These are phyloP conservation scores for Penicillium coprophilum DNA, from an alignment of 495 filamentous ascomycete species.

Conservation along the genomic window DNA sequence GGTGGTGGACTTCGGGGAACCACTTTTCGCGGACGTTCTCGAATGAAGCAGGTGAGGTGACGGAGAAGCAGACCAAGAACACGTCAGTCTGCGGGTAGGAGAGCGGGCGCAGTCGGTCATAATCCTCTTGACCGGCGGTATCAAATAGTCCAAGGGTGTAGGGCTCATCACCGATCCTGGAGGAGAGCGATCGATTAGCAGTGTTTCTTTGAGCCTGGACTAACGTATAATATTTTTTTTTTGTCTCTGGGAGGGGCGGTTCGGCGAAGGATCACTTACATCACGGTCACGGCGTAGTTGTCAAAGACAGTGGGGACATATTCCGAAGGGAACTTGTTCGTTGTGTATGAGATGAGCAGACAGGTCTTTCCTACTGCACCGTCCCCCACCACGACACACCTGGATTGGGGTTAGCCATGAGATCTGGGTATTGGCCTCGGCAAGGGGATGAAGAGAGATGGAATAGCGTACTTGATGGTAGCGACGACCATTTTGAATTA, in stretches of 20 bases:
- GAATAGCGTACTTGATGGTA: constrained; percentile 38
- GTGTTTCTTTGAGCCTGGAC: background rate
- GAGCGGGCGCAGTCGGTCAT: constrained; percentile 91
- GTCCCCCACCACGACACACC: constrained; percentile 98
- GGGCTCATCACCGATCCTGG: constrained; percentile 97
- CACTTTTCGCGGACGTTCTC: constrained; percentile 99
- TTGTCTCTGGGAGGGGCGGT: background rate
- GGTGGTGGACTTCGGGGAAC: constrained; percentile 98
- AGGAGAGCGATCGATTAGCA: constrained; percentile 23
- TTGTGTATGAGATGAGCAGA: constrained; percentile 97
- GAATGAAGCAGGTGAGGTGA: constrained; percentile 97
- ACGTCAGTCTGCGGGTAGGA: constrained; percentile 99
- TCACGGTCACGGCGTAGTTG: constrained; percentile 99
- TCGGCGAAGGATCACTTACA: constrained; percentile 62
- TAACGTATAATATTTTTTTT: constrained; percentile 11
- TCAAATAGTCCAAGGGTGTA: constrained; percentile 97
- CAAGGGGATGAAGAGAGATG: constrained; percentile 19
- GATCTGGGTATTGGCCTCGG: constrained; percentile 17
- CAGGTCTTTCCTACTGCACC: constrained; percentile 99
- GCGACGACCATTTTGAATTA: constrained; percentile 39
- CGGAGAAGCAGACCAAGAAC: constrained; percentile 97
- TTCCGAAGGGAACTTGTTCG: constrained; percentile 99
- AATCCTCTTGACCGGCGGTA: constrained; percentile 99
- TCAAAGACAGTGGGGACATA: constrained; percentile 99
- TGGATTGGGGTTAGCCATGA: constrained; percentile 42